Percentiles rank a stretch among this genome's conserved stretches.
Evolutionary conservation across 139 green algal genomes (phyloP).

Genomic region (Closterium sp.): DNA sequence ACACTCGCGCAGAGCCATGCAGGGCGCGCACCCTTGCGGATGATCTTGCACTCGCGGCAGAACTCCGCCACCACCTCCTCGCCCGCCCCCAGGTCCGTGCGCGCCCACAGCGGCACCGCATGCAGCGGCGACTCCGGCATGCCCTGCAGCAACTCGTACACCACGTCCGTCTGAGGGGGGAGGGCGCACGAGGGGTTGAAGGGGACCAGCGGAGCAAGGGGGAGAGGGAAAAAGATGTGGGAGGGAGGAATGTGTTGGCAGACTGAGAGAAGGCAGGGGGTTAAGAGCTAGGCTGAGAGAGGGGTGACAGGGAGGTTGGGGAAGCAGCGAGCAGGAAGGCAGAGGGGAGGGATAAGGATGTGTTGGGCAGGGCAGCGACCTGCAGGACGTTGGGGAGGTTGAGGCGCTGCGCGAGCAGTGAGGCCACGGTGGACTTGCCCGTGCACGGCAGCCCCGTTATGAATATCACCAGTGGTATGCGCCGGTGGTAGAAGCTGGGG

Average conservation of each 20-base stretch:
- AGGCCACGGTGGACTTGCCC: slow-evolving; percentile 86
- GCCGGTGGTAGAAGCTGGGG: slow-evolving; percentile 49
- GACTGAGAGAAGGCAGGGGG: no score
- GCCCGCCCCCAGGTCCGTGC: neutral
- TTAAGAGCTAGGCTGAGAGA: no score
- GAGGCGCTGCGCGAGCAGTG: slow-evolving; percentile 83
- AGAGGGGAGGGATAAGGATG: neutral
- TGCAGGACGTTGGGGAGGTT: slow-evolving; percentile 92
- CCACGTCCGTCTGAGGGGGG: slow-evolving; percentile 73
- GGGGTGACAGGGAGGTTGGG: neutral
- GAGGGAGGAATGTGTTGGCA: neutral
- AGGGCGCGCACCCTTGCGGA: slow-evolving; percentile 15
- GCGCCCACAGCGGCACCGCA: slow-evolving; percentile 59
- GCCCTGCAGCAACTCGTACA: slow-evolving; percentile 67
- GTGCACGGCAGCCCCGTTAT: slow-evolving; percentile 77
- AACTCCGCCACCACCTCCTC: slow-evolving; percentile 47
- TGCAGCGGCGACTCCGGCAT: neutral
- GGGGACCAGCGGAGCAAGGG: no score
- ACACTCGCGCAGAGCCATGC: no score
- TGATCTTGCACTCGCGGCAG: slow-evolving; percentile 32
- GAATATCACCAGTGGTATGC: slow-evolving; percentile 80
- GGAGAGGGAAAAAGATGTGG: neutral
- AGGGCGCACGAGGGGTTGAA: neutral
- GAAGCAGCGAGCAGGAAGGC: neutral
- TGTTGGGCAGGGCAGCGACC: neutral